A percentile compares a stretch with the other conserved stretches of the same genome.
These are phyloP conservation scores for Saccharum officinarum DNA, from an alignment of 176 grass and related monocot species.

Conservation along the genomic window DNA sequence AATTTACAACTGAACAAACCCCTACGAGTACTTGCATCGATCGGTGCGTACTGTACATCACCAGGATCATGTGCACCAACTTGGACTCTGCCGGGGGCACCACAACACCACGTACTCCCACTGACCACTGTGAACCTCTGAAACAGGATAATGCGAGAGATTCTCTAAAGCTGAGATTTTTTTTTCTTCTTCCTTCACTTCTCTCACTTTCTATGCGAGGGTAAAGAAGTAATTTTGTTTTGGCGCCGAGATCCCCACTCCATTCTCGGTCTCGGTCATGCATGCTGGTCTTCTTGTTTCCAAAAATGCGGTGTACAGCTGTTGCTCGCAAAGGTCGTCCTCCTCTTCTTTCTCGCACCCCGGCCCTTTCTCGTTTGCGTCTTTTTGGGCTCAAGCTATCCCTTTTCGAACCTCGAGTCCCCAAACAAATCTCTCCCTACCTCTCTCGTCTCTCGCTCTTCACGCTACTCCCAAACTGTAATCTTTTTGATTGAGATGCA, in stretches of 20 bases:
- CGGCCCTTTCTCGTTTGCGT: constrained; percentile 27
- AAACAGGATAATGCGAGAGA: neutral
- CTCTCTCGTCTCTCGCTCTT: neutral
- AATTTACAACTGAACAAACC: too few relatives aligned
- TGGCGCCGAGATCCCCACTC: neutral
- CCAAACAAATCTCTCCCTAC: constrained; percentile 9
- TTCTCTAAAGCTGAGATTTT: neutral
- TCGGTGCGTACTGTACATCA: neutral
- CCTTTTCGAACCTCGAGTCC: constrained; percentile 44
- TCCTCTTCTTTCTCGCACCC: neutral
- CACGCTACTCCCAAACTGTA: neutral
- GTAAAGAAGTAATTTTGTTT: neutral
- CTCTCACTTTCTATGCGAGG: neutral
- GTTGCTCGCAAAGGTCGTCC: neutral
- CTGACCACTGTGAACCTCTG: neutral
- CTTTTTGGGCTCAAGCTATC: constrained; percentile 52
- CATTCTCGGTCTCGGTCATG: too few relatives aligned
- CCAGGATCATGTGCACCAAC: neutral
- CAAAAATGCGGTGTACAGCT: constrained; percentile 14
- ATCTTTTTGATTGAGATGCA: neutral
- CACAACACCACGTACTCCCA: neutral
- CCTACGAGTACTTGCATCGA: neutral
- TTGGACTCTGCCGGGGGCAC: neutral
- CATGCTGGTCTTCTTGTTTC: neutral
- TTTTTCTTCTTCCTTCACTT: neutral